A percentile compares a stretch with the other conserved stretches of the same genome.
These are phyloP conservation scores for Kodamaea sp. DNA, from an alignment of 1,139 yeast species.

Conservation along the genomic window DNA sequence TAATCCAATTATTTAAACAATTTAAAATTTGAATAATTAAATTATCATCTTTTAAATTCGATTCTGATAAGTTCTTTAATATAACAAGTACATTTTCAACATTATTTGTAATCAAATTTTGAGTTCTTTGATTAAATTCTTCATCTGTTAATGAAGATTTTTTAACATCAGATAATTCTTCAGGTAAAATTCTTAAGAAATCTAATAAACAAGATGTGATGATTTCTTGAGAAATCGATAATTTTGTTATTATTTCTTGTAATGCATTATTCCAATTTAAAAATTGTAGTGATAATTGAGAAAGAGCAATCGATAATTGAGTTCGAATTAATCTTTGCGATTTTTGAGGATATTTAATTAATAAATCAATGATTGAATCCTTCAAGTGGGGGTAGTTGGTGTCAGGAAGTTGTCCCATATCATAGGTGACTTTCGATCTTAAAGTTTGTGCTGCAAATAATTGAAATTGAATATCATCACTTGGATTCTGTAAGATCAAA, in stretches of 20 bases:
- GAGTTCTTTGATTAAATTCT: conserved; percentile 65
- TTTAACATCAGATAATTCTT: conserved; percentile 77
- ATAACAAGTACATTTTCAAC: conserved; percentile 66
- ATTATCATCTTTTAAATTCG: conserved; percentile 16
- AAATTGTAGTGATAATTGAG: conserved; percentile 78
- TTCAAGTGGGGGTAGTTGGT: conserved; percentile 53
- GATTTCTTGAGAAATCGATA: conserved; percentile 38
- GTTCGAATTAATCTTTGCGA: conserved; percentile 59
- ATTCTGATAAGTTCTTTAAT: conserved; percentile 48
- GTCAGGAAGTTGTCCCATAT: conserved; percentile 69
- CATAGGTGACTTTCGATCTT: conserved; percentile 79
- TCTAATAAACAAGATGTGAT: conserved; percentile 54
- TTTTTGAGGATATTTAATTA: conserved; percentile 40
- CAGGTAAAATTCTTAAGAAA: conserved; percentile 84
- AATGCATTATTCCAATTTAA: conserved; percentile 70
- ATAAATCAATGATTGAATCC: conserved; percentile 55
- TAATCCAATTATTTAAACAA: conserved; percentile 86
- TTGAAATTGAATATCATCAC: conserved; percentile 47
- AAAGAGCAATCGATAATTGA: conserved; percentile 76
- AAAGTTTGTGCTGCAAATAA: conserved; percentile 90
- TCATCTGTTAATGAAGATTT: conserved; percentile 79
- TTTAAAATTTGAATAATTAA: conserved; percentile 50
- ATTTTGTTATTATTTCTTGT: conserved; percentile 55
- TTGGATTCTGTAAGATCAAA: conserved; percentile 25
- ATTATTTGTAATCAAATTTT: conserved; percentile 59